A percentile compares a stretch with the other conserved stretches of the same genome.
These are phyloP conservation scores for Sistotremastrum niveocremeum DNA, from an alignment of 768 basidiomycete genomes.

Conservation along the genomic window DNA sequence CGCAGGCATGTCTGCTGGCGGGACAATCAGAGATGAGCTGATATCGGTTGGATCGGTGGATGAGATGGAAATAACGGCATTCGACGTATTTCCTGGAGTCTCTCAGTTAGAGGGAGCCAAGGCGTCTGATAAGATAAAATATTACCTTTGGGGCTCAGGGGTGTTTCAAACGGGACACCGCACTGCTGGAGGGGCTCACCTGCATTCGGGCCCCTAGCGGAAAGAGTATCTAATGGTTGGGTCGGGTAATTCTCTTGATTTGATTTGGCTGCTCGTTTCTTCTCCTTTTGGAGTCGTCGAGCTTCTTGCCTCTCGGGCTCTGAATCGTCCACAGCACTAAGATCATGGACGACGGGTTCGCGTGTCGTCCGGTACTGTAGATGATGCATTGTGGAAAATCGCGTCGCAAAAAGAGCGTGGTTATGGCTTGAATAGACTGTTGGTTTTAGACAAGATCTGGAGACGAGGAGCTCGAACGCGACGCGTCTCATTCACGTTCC, in stretches of 20 bases:
- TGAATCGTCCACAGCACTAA: constrained; percentile 43
- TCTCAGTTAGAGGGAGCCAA: no score
- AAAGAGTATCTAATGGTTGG: no score
- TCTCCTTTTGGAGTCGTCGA: constrained; percentile 12
- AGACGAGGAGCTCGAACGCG: background rate
- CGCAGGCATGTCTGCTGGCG: no score
- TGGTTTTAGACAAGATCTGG: background rate
- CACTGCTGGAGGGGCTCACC: no score
- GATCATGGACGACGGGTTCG: background rate
- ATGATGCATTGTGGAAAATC: background rate
- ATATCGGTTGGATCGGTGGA: no score
- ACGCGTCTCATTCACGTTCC: background rate
- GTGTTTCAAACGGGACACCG: no score
- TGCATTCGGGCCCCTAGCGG: no score
- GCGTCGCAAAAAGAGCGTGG: background rate
- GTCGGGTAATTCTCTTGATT: constrained; percentile 10
- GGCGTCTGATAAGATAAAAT: no score
- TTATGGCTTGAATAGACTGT: background rate
- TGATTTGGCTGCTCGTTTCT: constrained; percentile 12
- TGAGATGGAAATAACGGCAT: no score
- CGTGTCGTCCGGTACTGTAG: background rate
- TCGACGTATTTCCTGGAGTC: no score
- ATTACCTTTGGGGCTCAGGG: no score
- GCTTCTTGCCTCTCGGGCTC: constrained; percentile 51
- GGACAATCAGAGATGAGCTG: no score